Base-by-base conservation (phyloP, 352 stramenopile species). In the Phytophthora fragariaefolia region DNA sequence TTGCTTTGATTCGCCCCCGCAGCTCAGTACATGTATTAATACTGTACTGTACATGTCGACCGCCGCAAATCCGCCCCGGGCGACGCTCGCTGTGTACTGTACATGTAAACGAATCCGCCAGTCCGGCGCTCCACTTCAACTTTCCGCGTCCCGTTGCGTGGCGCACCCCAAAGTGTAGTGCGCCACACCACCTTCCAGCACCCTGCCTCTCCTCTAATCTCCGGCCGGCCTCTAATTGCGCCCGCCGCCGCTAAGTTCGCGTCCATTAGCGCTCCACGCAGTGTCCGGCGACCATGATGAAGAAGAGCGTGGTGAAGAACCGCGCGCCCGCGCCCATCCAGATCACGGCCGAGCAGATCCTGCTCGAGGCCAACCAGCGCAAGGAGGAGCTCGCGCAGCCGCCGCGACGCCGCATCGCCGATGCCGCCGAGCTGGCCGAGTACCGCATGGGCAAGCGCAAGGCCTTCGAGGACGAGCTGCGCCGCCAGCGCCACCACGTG, bases 281-380 rank as follows among this genome's bases (percentile, higher is more conserved):
- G n/a, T n/a, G n/a, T n/a, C n/a, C n/a, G n/a, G 26, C 46, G 46
- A 34, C 45, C 48, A 91, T 89, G 81, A 91, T 93, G 82, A 90
- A 89, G 76, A 93, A 91, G 74, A 90, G 82, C 67, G 72, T 81
- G 30, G 96, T 99, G 4, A 99, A 99, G 90, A 99, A 99, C 85
- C 91, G 97, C 66, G 97, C 97, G 64, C 96, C 98, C 6, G 97
- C 98, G 69, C 89, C 96, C 46, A 99, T 99, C 74, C 98, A 99
- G 89, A 99, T 99, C 74, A 99, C 96, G 36, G 97, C 98, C 22
- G 98, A 99, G 83, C 98, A 99, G 91, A 98, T 99, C 56, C 69
- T 99, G 24, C 83, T 96, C 30, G 96, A 98, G 73, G 91, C 93
- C 8, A 86, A 97, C 68, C 89, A 98, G 69, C 80, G 90, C 43